Evolutionary conservation across 805 yeast genomes (phyloP).

Genomic region (Wickerhamiella domercqiae): DNA sequence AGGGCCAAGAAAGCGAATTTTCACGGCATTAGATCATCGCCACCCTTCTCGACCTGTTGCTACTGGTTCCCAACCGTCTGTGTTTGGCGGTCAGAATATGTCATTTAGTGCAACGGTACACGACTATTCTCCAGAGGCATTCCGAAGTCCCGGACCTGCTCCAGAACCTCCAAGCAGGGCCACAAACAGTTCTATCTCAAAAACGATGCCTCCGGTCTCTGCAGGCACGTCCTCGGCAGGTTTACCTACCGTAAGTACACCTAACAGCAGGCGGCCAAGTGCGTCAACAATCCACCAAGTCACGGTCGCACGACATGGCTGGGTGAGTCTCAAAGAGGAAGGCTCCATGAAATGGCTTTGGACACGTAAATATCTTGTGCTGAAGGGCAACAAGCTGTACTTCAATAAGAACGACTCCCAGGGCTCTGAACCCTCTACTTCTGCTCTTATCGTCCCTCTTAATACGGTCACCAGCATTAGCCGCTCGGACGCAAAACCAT

Average conservation of each 20-base stretch:
- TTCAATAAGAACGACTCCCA: conserved; percentile 53
- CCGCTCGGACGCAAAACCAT: conserved; percentile 56
- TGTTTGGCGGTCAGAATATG: no score
- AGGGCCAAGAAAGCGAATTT: no score
- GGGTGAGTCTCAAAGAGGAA: conserved; percentile 88
- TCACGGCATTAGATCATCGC: no score
- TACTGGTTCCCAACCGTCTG: no score
- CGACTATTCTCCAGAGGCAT: conserved; percentile 15
- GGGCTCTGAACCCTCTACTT: conserved; percentile 7
- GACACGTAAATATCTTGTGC: conserved; percentile 74
- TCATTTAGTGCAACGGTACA: conserved; percentile 12
- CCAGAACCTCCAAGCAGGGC: conserved; percentile 10
- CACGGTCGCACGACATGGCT: conserved; percentile 37
- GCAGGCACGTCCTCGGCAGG: neutral
- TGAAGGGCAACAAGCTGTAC: conserved; percentile 59
- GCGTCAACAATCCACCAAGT: conserved; percentile 1
- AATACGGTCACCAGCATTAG: conserved; percentile 48
- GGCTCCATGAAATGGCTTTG: conserved; percentile 73
- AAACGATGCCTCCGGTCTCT: neutral
- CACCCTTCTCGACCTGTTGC: no score
- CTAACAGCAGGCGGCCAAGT: neutral
- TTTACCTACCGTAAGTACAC: neutral
- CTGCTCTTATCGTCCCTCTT: conserved; percentile 31
- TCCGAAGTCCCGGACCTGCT: conserved; percentile 17
- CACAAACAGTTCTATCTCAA: neutral